Evolutionary conservation across 495 filamentous ascomycete species (phyloP).

Genomic region (Lentithecium fluviatile): DNA sequence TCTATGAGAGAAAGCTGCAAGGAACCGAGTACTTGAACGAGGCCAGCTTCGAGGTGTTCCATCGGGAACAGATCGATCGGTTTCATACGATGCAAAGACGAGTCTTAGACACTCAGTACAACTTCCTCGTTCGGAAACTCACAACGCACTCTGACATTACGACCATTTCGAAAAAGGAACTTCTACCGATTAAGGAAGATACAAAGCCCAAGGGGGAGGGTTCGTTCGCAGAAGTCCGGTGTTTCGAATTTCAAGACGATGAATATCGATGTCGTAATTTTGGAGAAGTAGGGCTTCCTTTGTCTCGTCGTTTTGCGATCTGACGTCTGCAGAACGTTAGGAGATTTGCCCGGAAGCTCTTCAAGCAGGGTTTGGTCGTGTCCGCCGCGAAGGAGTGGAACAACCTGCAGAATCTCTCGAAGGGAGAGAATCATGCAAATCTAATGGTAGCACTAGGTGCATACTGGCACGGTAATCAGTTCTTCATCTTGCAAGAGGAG

Average conservation of each 20-base stretch:
- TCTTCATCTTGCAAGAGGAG: slow-evolving; percentile 10
- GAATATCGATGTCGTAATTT: not conserved
- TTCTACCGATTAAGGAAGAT: not conserved
- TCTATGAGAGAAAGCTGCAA: not conserved
- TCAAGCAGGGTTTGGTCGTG: not conserved
- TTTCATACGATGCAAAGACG: not conserved
- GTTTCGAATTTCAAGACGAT: not conserved
- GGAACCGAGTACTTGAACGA: not conserved
- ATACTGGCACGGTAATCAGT: not conserved
- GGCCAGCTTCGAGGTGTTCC: not conserved
- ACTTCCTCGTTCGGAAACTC: not conserved
- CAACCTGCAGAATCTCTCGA: slow-evolving; percentile 5
- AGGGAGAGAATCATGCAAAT: slow-evolving; percentile 1
- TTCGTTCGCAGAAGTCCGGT: not conserved
- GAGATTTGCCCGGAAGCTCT: slow-evolving; percentile 6
- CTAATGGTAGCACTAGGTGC: slow-evolving; percentile 7
- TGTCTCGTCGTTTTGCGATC: not conserved
- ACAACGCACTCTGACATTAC: not conserved
- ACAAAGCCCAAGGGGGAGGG: not conserved
- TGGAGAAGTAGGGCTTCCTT: not conserved
- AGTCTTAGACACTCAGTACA: not conserved
- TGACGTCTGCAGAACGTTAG: not conserved
- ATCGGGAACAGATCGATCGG: not conserved
- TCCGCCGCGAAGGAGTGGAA: slow-evolving; percentile 1
- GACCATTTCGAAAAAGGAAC: not conserved